These are phyloP conservation scores for Beauveria pseudobassiana DNA, from an alignment of 2,329 filamentous ascomycete species.

Conservation along the genomic window DNA sequence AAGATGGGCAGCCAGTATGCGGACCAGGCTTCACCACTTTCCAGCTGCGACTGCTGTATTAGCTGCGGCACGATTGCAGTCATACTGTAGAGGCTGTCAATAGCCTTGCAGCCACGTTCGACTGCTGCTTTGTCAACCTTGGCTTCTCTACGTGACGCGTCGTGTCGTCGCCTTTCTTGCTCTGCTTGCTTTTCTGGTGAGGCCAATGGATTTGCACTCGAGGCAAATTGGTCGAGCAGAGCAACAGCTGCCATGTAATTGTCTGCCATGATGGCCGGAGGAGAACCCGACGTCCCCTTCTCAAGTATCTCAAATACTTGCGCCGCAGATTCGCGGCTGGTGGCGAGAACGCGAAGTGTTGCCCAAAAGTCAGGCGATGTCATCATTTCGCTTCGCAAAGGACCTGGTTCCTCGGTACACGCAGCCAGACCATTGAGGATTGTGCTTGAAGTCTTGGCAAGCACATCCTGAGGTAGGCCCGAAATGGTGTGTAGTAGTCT, in stretches of 20 bases:
- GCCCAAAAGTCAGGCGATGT: slow-evolving; percentile 97
- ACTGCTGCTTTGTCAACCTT: slow-evolving; percentile 47
- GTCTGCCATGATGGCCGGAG: slow-evolving; percentile 81
- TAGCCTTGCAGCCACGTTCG: slow-evolving; percentile 68
- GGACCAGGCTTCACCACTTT: slow-evolving; percentile 85
- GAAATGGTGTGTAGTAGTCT: slow-evolving; percentile 89
- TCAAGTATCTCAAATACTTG: slow-evolving; percentile 85
- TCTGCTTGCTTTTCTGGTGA: slow-evolving; percentile 63
- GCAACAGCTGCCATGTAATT: slow-evolving; percentile 87
- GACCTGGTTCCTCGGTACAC: slow-evolving; percentile 70
- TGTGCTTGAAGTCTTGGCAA: slow-evolving; percentile 68
- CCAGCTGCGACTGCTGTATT: slow-evolving; percentile 89
- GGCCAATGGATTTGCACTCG: slow-evolving; percentile 67
- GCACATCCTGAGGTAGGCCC: slow-evolving; percentile 68
- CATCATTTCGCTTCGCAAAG: slow-evolving; percentile 84
- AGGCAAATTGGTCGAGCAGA: slow-evolving; percentile 84
- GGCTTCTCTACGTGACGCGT: slow-evolving; percentile 18
- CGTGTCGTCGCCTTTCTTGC: slow-evolving; percentile 30
- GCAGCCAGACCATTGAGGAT: slow-evolving; percentile 71
- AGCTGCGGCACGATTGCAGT: slow-evolving; percentile 75
- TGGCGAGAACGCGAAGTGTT: slow-evolving; percentile 69
- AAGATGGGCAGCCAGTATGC: slow-evolving; percentile 98
- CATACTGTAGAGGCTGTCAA: slow-evolving; percentile 74
- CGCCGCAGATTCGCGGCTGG: slow-evolving; percentile 61
- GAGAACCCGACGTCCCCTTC: slow-evolving; percentile 63